Evolutionary conservation across 768 basidiomycete genomes (phyloP).

Genomic region (Tulasnella sp.): DNA sequence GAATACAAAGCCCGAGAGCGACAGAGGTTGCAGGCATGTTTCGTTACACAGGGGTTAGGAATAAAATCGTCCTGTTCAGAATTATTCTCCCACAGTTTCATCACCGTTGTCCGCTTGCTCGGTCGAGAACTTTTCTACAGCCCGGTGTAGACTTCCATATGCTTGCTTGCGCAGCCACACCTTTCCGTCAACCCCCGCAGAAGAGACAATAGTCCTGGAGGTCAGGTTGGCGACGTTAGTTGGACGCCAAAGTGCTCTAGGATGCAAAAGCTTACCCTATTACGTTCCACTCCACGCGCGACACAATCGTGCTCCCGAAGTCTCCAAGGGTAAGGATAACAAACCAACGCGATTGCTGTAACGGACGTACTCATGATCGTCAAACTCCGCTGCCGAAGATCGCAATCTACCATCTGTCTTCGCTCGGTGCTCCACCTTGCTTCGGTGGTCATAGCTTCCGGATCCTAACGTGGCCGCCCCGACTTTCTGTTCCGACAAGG

Average conservation of each 20-base stretch:
- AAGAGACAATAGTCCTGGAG: constrained; percentile 75
- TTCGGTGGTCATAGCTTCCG: constrained; percentile 76
- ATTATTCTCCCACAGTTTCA: constrained; percentile 45
- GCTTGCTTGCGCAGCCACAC: constrained; percentile 83
- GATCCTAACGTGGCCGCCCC: constrained; percentile 87
- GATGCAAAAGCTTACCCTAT: constrained; percentile 59
- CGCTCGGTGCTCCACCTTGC: constrained; percentile 50
- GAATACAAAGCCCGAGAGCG: too few species aligned
- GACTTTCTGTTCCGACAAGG: constrained; percentile 85
- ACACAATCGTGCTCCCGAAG: constrained; percentile 63
- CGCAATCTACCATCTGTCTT: constrained; percentile 64
- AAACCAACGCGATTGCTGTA: background rate
- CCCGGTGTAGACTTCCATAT: constrained; percentile 80
- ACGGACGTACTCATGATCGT: constrained; percentile 69
- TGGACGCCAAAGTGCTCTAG: background rate
- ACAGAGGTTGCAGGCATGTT: too few species aligned
- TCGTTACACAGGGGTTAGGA: too few species aligned
- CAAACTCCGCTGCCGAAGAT: constrained; percentile 82
- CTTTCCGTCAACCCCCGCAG: constrained; percentile 81
- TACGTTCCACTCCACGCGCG: constrained; percentile 93
- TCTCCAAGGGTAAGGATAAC: background rate
- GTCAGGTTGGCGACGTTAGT: constrained; percentile 2
- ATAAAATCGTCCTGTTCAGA: background rate
- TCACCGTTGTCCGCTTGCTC: constrained; percentile 65
- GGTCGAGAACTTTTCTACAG: constrained; percentile 79